phyloP scores from a whole-genome alignment of 2,329 filamentous ascomycete species.

The Neurospora crassa region DNA sequence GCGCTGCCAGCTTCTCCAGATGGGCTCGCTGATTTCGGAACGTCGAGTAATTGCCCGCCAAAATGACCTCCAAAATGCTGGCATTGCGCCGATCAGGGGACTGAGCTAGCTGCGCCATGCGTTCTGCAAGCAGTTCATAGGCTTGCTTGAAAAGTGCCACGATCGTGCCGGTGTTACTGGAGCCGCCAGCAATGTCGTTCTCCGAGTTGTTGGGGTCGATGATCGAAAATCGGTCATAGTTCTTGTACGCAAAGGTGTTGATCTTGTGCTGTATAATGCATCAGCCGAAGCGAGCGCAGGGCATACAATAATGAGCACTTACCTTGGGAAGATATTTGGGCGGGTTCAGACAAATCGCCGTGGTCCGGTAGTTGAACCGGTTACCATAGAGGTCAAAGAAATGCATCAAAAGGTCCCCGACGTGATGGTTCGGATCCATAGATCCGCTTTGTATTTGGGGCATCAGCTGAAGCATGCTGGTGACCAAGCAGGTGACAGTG shows the following conservation, averaged over 20 bases:
- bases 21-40: constrained; percentile 62
- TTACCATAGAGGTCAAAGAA: constrained; percentile 89
- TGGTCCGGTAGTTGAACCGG: constrained; percentile 58
- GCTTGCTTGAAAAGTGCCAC: constrained; percentile 61
- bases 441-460: constrained; percentile 56
- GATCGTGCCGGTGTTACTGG: constrained; percentile 58
- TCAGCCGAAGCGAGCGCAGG: background rate
- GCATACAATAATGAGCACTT: constrained; percentile 18
- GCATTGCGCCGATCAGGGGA: constrained; percentile 19
- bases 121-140: constrained; percentile 43
- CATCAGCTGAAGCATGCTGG: constrained; percentile 76
- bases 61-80: constrained; percentile 62
- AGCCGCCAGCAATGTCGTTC: constrained; percentile 89
- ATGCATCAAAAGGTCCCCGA: constrained; percentile 73
- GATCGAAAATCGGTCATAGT: constrained; percentile 65
- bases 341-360: constrained; percentile 67
- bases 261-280: constrained; percentile 30
- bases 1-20: constrained; percentile 36
- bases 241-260: constrained; percentile 42
- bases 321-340: constrained; percentile 73
- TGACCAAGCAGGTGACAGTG: constrained; percentile 85
- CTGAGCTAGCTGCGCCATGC: constrained; percentile 43
- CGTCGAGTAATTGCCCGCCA: constrained; percentile 69
- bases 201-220: constrained; percentile 78
- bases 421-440: constrained; percentile 52